Evolutionary conservation across 2,329 filamentous ascomycete species (phyloP), one percentile per base, ranked within the genome.

Genomic region (Akanthomyces lecanii): DNA sequence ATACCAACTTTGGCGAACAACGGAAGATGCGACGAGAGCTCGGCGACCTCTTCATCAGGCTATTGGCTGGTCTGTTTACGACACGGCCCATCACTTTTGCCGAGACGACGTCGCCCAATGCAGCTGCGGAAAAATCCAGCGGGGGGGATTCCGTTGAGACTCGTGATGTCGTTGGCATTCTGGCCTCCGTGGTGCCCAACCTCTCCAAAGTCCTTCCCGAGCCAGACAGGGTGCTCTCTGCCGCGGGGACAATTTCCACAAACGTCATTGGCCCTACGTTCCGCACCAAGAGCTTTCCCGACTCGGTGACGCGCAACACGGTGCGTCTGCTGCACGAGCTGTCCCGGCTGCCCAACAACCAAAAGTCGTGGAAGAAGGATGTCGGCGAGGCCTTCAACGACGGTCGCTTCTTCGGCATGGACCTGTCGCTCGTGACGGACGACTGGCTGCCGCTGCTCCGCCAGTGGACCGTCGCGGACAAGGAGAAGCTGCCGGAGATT

Each of bases 1-100:
- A 99, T 69, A 99, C 94, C 14, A 97, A 93, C 69, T 98, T 97
- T 76, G 94, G 94, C 40, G 94, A 98, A 77, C 91, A 97, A 76
- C 85, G 88, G 58, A 92, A 89, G 74, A 97, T 97, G 92, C 86
- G 93, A 65, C 86, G 90, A 72, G 94, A 98, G 65, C 80, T 98
- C 21, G 91, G 91, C 28, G 95, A 99, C 70, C 83, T 97, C 1
- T 96, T 98, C 72, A 81, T 95, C 14, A 85, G 93, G 18, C 83
- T 99, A 1, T 82, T 99, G 16, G 91, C 93, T 4, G 95, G 94
- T n/a, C 89, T 96, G 2, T 97, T 98, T 73, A 97, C 95, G 0
- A 96, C 92, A 10, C 86, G 91, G 47, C 92, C 93, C 1, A 82
- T 92, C 67, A 88, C 86, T 2, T 89, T 92, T 67, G 77, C 86